phyloP scores from a whole-genome alignment of 495 filamentous ascomycete species.

The Neurospora sp. region DNA sequence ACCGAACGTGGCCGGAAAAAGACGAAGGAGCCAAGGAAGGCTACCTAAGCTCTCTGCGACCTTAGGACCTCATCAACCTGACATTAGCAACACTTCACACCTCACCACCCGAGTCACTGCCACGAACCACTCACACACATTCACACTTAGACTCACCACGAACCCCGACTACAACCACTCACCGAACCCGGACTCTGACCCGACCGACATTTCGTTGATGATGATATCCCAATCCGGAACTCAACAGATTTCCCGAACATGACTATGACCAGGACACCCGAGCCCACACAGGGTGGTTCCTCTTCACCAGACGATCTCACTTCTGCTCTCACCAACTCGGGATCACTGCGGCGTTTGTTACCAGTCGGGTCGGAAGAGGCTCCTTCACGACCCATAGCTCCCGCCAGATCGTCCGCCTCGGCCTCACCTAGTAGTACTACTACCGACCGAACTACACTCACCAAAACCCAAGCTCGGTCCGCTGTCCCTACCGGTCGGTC shows the following conservation, averaged over 20 bases:
- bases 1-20: background rate
- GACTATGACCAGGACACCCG: background rate
- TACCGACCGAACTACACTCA: background rate
- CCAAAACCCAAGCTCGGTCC: background rate
- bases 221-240: background rate
- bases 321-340: background rate
- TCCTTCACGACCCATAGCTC: background rate
- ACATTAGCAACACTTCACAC: background rate
- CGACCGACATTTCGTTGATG: background rate
- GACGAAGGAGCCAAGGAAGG: background rate
- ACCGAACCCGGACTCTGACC: background rate
- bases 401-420: background rate
- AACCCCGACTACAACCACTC: background rate
- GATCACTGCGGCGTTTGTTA: background rate
- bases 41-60: background rate
- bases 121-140: background rate
- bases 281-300: background rate
- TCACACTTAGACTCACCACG: background rate
- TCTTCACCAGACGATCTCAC: background rate
- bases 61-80: background rate
- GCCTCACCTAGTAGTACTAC: background rate
- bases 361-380: background rate
- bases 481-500: background rate
- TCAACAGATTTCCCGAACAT: background rate
- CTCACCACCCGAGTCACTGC: background rate